phyloP scores from a whole-genome alignment of 495 filamentous ascomycete genomes.

The Pyrenopolyporus hunteri region DNA sequence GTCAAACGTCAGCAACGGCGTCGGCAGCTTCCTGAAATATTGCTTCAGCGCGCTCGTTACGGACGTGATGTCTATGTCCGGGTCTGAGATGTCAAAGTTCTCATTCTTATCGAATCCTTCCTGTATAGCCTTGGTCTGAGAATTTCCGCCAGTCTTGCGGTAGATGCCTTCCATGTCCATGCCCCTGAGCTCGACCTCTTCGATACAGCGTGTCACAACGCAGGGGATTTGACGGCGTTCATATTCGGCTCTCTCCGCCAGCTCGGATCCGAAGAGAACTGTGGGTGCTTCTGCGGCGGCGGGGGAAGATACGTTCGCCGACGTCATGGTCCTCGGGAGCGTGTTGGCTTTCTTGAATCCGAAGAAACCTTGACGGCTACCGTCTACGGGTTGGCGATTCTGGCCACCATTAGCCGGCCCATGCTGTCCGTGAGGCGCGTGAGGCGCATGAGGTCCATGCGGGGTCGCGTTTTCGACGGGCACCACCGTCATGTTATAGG shows the following conservation, averaged over 20 bases:
- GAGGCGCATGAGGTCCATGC: too few species aligned
- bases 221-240: constrained; percentile 89
- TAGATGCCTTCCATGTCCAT: constrained; percentile 99
- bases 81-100: constrained; percentile 90
- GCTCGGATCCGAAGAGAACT: constrained; percentile 87
- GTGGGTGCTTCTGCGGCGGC: constrained; percentile 61
- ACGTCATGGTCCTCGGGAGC: constrained; percentile 58
- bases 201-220: constrained; percentile 92
- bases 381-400: constrained; percentile 55
- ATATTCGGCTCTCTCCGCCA: constrained; percentile 82
- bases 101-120: constrained; percentile 87
- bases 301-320: constrained; percentile 57
- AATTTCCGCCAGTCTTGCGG: constrained; percentile 91
- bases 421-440: too few species aligned
- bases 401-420: constrained; percentile 37
- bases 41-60: constrained; percentile 96
- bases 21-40: constrained; percentile 94
- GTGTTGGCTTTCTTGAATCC: constrained; percentile 66
- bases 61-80: constrained; percentile 91
- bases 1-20: constrained; percentile 88
- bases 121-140: constrained; percentile 83
- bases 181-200: constrained; percentile 94
- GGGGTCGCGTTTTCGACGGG: constrained; percentile 54
- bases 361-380: constrained; percentile 72
- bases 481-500: constrained; percentile 64